A percentile compares a stretch with the other conserved stretches of the same genome.
Evolutionary conservation across 2,329 filamentous ascomycete species (phyloP).

Genomic region (Cytospora paraplurivora): DNA sequence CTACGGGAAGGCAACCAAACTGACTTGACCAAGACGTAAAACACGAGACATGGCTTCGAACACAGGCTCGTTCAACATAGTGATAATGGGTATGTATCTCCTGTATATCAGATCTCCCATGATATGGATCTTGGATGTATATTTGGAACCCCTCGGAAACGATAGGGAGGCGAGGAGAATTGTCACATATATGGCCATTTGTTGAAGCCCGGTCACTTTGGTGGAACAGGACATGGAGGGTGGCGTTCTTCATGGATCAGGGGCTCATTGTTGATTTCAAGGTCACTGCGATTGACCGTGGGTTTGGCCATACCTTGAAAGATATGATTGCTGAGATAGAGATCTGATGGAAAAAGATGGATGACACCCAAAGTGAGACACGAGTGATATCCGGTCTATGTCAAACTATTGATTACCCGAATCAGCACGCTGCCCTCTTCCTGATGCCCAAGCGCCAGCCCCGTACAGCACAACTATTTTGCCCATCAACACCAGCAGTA

Average conservation of each 20-base stretch:
- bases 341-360: background rate
- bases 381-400: background rate
- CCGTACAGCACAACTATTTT: background rate
- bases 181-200: constrained; percentile 23
- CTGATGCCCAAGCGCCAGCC: constrained; percentile 6
- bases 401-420: background rate
- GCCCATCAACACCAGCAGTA: constrained; percentile 35
- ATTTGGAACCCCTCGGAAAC: constrained; percentile 28
- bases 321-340: constrained; percentile 24
- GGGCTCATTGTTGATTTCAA: constrained; percentile 31
- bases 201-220: constrained; percentile 31
- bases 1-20: constrained; percentile 20
- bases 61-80: constrained; percentile 32
- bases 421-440: background rate
- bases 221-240: constrained; percentile 32
- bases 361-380: background rate
- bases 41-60: constrained; percentile 30
- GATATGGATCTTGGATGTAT: constrained; percentile 28
- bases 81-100: constrained; percentile 32
- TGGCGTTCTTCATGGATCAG: constrained; percentile 29
- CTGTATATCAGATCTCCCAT: constrained; percentile 26
- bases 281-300: constrained; percentile 30
- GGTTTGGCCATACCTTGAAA: constrained; percentile 31
- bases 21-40: constrained; percentile 28
- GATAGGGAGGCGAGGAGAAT: constrained; percentile 25